phyloP scores from a whole-genome alignment of 371 early-diverging fungal genomes.

The Mortierella sp. region DNA sequence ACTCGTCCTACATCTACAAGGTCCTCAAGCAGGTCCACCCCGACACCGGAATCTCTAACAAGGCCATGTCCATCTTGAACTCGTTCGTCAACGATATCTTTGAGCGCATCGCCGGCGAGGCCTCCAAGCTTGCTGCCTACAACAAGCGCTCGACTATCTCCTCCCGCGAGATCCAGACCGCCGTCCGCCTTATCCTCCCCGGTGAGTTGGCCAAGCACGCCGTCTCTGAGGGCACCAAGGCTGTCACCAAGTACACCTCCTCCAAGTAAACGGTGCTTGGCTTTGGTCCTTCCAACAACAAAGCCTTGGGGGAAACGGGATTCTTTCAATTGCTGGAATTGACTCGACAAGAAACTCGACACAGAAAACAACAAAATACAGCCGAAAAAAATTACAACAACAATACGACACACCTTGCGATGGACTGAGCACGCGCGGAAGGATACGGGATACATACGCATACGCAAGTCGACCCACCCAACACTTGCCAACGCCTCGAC shows the following conservation, averaged over 20 bases:
- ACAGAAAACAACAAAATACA: neutral
- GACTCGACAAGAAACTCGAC: neutral
- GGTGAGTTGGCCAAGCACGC: conserved; percentile 98
- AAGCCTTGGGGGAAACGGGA: neutral
- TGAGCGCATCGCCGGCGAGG: conserved; percentile 92
- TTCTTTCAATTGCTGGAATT: neutral
- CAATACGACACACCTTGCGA: neutral
- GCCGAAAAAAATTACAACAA: neutral
- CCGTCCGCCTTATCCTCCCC: conserved; percentile 93
- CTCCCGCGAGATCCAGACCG: conserved; percentile 95
- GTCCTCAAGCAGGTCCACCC: conserved; percentile 98
- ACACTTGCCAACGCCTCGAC: neutral
- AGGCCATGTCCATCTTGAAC: conserved; percentile 99
- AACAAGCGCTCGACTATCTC: conserved; percentile 96
- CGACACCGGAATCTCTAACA: conserved; percentile 98
- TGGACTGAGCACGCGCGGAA: neutral
- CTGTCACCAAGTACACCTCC: conserved; percentile 96
- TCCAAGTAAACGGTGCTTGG: conserved; percentile 68
- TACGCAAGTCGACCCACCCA: neutral
- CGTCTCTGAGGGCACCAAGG: conserved; percentile 98
- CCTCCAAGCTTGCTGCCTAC: conserved; percentile 93
- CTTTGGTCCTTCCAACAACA: neutral
- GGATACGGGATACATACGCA: neutral
- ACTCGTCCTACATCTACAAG: conserved; percentile 96
- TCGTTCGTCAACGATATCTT: conserved; percentile 98